Conservation (phyloP, 208 protist species). For the Crithidia thermophila region DNA sequence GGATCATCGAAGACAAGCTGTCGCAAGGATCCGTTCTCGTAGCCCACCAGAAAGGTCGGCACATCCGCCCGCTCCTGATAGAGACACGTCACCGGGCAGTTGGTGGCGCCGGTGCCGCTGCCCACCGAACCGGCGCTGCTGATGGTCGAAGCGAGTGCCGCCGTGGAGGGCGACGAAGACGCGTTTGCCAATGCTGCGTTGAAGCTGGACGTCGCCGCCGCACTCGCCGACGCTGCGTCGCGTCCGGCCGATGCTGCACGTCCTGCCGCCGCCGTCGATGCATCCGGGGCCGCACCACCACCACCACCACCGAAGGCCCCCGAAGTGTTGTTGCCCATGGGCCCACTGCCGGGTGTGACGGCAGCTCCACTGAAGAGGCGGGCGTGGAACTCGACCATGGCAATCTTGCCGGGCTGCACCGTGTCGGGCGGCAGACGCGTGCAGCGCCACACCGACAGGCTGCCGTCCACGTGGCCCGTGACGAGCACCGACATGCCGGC, state of each 20-base stretch:
- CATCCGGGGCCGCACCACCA: not conserved
- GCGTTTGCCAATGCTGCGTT: not conserved
- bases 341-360: not conserved
- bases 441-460: constrained; percentile 73
- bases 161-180: not conserved
- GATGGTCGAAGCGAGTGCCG: constrained; percentile 3
- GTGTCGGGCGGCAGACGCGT: constrained; percentile 73
- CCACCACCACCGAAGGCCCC: not conserved
- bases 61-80: constrained; percentile 60
- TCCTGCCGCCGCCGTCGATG: not conserved
- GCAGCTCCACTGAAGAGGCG: constrained; percentile 32
- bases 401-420: constrained; percentile 59
- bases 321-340: not conserved
- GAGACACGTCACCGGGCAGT: constrained; percentile 67
- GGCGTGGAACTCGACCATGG: constrained; percentile 66
- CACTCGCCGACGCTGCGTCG: not conserved
- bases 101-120: constrained; percentile 6
- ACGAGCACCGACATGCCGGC: constrained; percentile 68
- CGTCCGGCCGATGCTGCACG: not conserved
- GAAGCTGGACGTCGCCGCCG: not conserved
- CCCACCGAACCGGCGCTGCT: constrained; percentile 4
- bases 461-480: constrained; percentile 82
- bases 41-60: constrained; percentile 80
- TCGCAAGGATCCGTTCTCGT: constrained; percentile 52
- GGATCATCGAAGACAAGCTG: constrained; percentile 64